phyloP scores from a whole-genome alignment of 306 rosid genomes.

The Dalbergia oliveri region DNA sequence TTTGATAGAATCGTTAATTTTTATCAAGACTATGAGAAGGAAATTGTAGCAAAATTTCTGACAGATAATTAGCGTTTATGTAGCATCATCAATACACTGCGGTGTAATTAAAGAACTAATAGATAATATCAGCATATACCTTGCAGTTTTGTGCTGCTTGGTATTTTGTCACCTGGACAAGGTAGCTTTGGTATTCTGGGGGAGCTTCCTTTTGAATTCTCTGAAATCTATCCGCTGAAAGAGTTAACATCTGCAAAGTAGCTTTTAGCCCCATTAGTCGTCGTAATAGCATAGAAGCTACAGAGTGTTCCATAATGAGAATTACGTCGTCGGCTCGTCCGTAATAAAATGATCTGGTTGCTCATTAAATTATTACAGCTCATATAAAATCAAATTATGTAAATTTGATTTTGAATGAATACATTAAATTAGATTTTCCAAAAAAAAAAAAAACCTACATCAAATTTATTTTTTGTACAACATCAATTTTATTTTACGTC shows the following conservation, averaged over 20 bases:
- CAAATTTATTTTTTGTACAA: no score
- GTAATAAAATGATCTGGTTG: neutral
- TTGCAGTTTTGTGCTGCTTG: conserved; percentile 85
- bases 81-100: neutral
- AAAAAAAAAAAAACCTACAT: no score
- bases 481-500: no score
- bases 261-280: neutral
- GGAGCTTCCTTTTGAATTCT: conserved; percentile 85
- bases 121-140: conserved; percentile 45
- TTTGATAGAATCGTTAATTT: neutral
- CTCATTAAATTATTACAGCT: neutral
- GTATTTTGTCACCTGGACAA: conserved; percentile 89
- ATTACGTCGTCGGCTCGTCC: neutral
- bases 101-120: neutral
- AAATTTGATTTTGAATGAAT: no score
- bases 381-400: neutral
- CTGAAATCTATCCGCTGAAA: conserved; percentile 78
- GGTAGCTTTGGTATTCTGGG: conserved; percentile 67
- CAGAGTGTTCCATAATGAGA: neutral
- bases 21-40: neutral
- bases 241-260: conserved; percentile 77
- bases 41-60: neutral
- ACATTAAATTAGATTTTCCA: neutral
- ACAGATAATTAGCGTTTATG: neutral
- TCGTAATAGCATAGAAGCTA: neutral